These are phyloP conservation scores for Xylaria sp. DNA, from an alignment of 2,329 filamentous ascomycete species.

Conservation along the genomic window DNA sequence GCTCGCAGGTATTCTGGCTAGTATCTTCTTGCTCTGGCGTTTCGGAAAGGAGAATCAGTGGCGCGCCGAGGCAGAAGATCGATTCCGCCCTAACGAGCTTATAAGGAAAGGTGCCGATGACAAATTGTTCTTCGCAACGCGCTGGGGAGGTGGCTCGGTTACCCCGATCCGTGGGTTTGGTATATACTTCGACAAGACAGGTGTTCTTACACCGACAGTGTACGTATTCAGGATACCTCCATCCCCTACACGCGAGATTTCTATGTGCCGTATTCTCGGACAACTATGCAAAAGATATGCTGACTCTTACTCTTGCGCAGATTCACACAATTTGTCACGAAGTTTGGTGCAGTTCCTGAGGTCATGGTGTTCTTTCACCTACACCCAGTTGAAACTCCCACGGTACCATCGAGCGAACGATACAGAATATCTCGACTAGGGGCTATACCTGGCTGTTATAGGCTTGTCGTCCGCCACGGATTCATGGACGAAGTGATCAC, in stretches of 20 bases:
- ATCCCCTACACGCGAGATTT: not conserved
- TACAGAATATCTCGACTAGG: conserved; percentile 58
- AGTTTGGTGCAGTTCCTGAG: conserved; percentile 74
- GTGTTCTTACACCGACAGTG: conserved; percentile 71
- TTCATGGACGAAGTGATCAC: conserved; percentile 79
- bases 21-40: conserved; percentile 78
- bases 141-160: conserved; percentile 57
- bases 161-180: conserved; percentile 68
- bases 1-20: conserved; percentile 70
- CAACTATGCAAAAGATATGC: not conserved
- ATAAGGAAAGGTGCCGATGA: conserved; percentile 42
- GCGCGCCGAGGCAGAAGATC: conserved; percentile 73
- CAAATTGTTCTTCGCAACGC: conserved; percentile 50
- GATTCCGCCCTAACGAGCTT: conserved; percentile 61
- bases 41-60: conserved; percentile 84
- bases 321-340: conserved; percentile 78
- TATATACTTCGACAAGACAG: conserved; percentile 83
- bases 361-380: conserved; percentile 81
- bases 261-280: not conserved
- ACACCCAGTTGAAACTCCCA: conserved; percentile 69
- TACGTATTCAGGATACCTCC: conserved; percentile 4
- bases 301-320: conserved; percentile 14
- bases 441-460: conserved; percentile 72
- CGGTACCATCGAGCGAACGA: conserved; percentile 60
- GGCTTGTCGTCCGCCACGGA: conserved; percentile 75